Conservation (phyloP, 2,329 filamentous ascomycete genomes). For the Fusarium papillatum region DNA sequence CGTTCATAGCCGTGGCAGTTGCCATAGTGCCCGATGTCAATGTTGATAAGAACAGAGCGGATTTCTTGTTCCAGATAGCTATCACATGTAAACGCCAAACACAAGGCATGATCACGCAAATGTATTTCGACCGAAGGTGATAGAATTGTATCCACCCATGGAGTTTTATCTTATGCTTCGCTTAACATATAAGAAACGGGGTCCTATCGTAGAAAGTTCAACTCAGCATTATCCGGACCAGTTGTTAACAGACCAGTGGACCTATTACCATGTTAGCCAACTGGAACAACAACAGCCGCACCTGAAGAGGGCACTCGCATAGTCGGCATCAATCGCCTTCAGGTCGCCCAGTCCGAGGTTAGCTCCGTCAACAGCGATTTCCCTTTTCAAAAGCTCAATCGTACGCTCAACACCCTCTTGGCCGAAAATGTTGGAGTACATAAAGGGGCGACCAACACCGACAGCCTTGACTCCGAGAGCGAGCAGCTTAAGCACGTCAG, state of each 20-base stretch:
- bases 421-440: constrained; percentile 53
- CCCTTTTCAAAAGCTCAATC: constrained; percentile 58
- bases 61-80: not conserved
- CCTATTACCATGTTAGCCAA: not conserved
- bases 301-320: constrained; percentile 8
- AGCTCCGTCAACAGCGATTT: constrained; percentile 56
- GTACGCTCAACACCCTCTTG: constrained; percentile 57
- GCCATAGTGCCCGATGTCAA: not conserved
- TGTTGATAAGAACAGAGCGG: not conserved
- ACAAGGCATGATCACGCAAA: no score
- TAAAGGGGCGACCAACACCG: constrained; percentile 61
- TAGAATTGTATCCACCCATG: not conserved
- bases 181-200: not conserved
- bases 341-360: constrained; percentile 53
- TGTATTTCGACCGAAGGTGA: not conserved
- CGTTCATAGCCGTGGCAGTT: not conserved
- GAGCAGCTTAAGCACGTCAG: constrained; percentile 53
- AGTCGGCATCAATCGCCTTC: constrained; percentile 40
- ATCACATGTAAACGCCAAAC: not conserved
- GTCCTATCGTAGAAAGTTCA: not conserved
- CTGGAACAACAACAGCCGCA: not conserved
- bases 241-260: not conserved
- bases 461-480: constrained; percentile 55
- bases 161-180: not conserved
- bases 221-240: not conserved